Conservation (phyloP, 371 early-diverging fungal species). For the Sporodiniella umbellata region DNA sequence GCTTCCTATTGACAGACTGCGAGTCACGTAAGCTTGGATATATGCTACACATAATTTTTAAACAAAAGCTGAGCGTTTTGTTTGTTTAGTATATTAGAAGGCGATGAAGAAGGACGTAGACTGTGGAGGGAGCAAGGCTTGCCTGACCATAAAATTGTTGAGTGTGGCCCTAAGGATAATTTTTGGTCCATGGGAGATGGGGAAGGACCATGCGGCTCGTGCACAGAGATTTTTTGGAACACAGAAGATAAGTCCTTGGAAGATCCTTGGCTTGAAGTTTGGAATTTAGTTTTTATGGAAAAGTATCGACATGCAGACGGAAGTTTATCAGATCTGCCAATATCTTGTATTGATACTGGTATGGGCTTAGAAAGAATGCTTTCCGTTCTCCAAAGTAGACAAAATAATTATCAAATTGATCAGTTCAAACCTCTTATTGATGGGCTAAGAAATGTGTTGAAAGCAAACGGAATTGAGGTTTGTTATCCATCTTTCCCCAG, state of each 20-base stretch:
- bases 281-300: slow-evolving; percentile 88
- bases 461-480: slow-evolving; percentile 30
- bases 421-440: slow-evolving; percentile 51
- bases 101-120: slow-evolving; percentile 61
- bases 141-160: slow-evolving; percentile 57
- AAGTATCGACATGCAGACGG: slow-evolving; percentile 59
- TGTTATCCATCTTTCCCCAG: not conserved
- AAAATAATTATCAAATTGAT: slow-evolving; percentile 73
- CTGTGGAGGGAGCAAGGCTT: slow-evolving; percentile 68
- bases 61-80: too few relatives aligned
- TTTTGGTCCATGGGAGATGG: slow-evolving; percentile 86
- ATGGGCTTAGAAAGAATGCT: slow-evolving; percentile 81
- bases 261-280: slow-evolving; percentile 73
- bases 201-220: slow-evolving; percentile 82
- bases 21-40: slow-evolving; percentile 56
- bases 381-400: slow-evolving; percentile 58
- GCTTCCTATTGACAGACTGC: slow-evolving; percentile 56
- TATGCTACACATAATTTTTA: too few relatives aligned
- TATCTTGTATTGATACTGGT: slow-evolving; percentile 76
- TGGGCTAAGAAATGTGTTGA: slow-evolving; percentile 41
- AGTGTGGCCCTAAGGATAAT: slow-evolving; percentile 66
- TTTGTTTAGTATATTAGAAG: slow-evolving; percentile 65
- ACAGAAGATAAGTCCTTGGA: slow-evolving; percentile 50
- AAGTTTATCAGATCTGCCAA: slow-evolving; percentile 48
- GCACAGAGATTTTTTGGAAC: slow-evolving; percentile 84